Evolutionary conservation across 2,329 filamentous ascomycete species (phyloP), one percentile per base, ranked within the genome.

Genomic region (Rutstroemia sp.): DNA sequence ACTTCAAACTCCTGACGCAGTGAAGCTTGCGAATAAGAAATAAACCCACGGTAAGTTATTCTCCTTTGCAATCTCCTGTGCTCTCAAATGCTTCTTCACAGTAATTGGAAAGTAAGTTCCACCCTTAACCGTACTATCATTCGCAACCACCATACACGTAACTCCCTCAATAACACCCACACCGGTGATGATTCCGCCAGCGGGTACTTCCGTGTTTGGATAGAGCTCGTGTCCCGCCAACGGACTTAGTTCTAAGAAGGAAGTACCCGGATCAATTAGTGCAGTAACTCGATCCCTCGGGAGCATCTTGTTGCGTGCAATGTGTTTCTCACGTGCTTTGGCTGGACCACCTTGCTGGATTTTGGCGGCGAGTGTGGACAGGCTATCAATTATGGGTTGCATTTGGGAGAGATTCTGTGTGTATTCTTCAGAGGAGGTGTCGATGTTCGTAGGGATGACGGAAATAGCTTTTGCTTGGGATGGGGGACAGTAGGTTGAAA

Each of bases 31-130:
- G 16, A 39, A 39, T 4, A 10, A 46, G 17, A 46, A 46, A 1
- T 19, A 37, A 46, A 72, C 79, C 68, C 70, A 86, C 83, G 82
- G 82, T 42, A 86, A 71, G 46, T 80, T 86, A 72, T 97, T 97
- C 71, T 97, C 89, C 62, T 89, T 83, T 0, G 92, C 92, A 61
- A 97, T 88, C 27, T 88, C 85, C 72, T 99, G 94, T 4, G 92
- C 92, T 60, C 92, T 83, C 16, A 97, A 77, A 72, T 97, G 94
- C 78, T 99, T 99, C 77, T 96, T 96, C 58, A 97, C 89, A 0
- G 92, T 99, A 65, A 97, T 90, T 1, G 92, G 92, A 69, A 92
- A 97, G 74, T 99, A 99, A 1, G 92, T 95, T 23, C 92, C 92
- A 52, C 92, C 92, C 75, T 97, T 99, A 68, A 97, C 92, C 17